Percentiles rank a stretch among this genome's conserved stretches.
These are phyloP conservation scores for Umbelopsis sp. DNA, from an alignment of 371 early-diverging fungal genomes.

Conservation along the genomic window DNA sequence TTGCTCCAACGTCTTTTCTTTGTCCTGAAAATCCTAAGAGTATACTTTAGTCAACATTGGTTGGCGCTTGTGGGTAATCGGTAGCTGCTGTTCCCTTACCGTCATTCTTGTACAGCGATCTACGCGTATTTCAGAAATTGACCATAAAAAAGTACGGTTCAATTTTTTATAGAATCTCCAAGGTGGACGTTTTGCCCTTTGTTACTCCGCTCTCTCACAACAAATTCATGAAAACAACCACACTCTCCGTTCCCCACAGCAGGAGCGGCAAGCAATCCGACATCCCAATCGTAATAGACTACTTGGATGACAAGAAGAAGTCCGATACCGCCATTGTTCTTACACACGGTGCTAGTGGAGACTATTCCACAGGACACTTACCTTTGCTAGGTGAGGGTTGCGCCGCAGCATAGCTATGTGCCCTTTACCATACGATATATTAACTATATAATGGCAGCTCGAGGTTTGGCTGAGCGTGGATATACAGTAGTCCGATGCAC, in stretches of 20 bases:
- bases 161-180: no score
- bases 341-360: slow-evolving; percentile 2
- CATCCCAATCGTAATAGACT: not conserved
- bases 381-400: slow-evolving; percentile 12
- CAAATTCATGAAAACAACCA: not conserved
- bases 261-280: slow-evolving; percentile 3
- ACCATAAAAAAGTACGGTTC: no score
- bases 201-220: not conserved
- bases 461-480: not conserved
- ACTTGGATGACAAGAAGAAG: not conserved
- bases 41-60: not conserved
- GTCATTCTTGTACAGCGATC: not conserved
- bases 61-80: no score
- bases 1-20: slow-evolving; percentile 7
- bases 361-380: slow-evolving; percentile 8
- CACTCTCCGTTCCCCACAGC: not conserved
- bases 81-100: not conserved
- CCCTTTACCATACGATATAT: not conserved
- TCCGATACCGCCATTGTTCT: not conserved
- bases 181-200: not conserved
- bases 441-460: not conserved
- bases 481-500: slow-evolving; percentile 4
- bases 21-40: slow-evolving; percentile 3
- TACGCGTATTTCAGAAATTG: not conserved
- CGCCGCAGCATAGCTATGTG: not conserved